phyloP scores from a whole-genome alignment of 352 stramenopile genomes.

The Pythium myriotylum region DNA sequence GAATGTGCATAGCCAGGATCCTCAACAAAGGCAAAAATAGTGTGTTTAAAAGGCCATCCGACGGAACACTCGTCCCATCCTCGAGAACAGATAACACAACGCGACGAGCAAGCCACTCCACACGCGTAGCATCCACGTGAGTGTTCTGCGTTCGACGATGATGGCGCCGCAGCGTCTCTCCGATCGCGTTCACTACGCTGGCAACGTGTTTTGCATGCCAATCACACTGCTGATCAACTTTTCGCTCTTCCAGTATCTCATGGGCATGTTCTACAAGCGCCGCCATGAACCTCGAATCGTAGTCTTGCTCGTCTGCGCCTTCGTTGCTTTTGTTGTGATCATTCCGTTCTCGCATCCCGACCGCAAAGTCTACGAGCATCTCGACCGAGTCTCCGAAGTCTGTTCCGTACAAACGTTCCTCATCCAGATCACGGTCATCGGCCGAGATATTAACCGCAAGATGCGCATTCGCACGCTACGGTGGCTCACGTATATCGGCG shows the following conservation, averaged over 20 bases:
- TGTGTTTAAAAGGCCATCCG: too few relatives aligned
- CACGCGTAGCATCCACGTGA: too few relatives aligned
- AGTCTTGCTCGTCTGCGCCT: constrained; percentile 29
- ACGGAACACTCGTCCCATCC: too few relatives aligned
- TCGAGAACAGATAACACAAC: too few relatives aligned
- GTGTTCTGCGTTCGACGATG: too few relatives aligned
- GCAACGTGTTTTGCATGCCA: constrained; percentile 28
- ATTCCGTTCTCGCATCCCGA: constrained; percentile 35
- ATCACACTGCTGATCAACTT: constrained; percentile 47
- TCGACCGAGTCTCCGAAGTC: constrained; percentile 18
- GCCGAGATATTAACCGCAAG: constrained; percentile 20
- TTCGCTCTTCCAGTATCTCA: constrained; percentile 44
- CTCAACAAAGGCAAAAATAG: too few relatives aligned
- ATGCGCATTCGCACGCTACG: constrained; percentile 17
- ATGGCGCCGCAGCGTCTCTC: too few relatives aligned
- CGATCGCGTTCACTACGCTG: too few relatives aligned
- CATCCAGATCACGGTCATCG: constrained; percentile 25
- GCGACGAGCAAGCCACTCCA: too few relatives aligned
- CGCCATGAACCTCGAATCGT: constrained; percentile 16
- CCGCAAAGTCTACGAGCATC: constrained; percentile 16
- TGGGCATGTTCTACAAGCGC: constrained; percentile 34
- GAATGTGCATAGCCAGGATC: too few relatives aligned
- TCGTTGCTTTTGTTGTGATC: constrained; percentile 26
- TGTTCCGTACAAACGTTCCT: constrained; percentile 21
- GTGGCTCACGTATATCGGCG: too few relatives aligned